Evolutionary conservation across 495 filamentous ascomycete species (phyloP), one percentile per base, ranked within the genome.

Genomic region (Neurospora discreta): DNA sequence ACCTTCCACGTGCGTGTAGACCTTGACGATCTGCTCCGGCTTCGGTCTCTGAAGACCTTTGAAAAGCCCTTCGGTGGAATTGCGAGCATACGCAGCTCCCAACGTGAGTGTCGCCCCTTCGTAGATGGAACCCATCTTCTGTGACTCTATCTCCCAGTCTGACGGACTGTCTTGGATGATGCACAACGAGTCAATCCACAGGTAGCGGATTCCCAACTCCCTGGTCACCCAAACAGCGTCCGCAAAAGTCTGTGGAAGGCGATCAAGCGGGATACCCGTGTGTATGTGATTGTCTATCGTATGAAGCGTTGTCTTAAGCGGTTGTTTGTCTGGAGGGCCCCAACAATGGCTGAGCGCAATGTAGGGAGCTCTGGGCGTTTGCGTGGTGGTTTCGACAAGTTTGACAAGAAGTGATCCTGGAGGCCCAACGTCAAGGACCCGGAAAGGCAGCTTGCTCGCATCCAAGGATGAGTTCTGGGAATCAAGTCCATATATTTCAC

Each of bases 281-380:
- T 0, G 5, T 16, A 30, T 9, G 26, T 60, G 8, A 1, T 60
- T 2, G 13, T 30, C 15, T 0, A 60, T 0, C 0, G 26, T 60
- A 60, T 16, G 13, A 3, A 3, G 26, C 23, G 13, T 60, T 0
- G 52, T 60, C 7, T 1, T 16, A 13, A 60, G 52, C 1, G 52
- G 52, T 26, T 15, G 52, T 33, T 60, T 60, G 3, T 33, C 26
- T 4, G 13, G 26, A 3, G 52, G 0, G 1, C 26, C 52, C 52
- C 52, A 60, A 33, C 52, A 60, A 33, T 60, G 52, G 23, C 52
- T 60, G 52, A 60, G 52, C 5, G 52, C 52, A 33, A 60, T 26
- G 26, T 60, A 60, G 1, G 52, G 3, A 60, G 26, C 26, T 0
- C 1, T 60, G 6, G 26, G 52, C 0, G 52, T 60, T 23, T 60